phyloP scores from a whole-genome alignment of 306 rosid species.

The Sicyos baderoa region DNA sequence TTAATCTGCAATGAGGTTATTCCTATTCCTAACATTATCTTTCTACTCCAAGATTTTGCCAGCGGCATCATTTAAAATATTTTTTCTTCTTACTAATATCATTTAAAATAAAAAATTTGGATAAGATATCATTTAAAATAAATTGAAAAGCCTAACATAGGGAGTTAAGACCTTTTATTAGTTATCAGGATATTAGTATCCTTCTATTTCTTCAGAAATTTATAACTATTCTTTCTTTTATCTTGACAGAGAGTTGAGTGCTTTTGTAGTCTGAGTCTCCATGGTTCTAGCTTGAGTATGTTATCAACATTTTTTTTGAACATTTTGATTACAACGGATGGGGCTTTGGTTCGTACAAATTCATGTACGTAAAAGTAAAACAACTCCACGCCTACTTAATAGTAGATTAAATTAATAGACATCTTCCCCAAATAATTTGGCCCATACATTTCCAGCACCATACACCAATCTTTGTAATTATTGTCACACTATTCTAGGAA shows the following conservation, averaged over 20 bases:
- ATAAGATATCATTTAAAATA: neutral
- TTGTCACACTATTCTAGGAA: constrained; percentile 4
- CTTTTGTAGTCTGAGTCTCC: neutral
- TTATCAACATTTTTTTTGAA: neutral
- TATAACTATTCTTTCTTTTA: neutral
- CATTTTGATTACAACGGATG: neutral
- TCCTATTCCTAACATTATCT: neutral
- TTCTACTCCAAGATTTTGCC: neutral
- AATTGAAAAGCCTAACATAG: too few species aligned
- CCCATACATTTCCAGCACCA: neutral
- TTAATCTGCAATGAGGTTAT: neutral
- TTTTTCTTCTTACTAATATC: too few species aligned
- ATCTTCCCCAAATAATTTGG: neutral
- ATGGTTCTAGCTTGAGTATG: neutral
- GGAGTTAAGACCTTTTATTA: neutral
- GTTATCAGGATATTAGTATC: neutral
- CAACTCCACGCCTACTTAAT: neutral
- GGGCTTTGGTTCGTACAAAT: neutral
- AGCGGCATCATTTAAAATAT: neutral
- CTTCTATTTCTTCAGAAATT: neutral
- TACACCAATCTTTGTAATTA: neutral
- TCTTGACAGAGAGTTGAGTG: neutral
- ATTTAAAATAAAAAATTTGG: too few species aligned
- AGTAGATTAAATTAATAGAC: neutral
- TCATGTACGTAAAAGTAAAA: neutral